Conservation (phyloP, 1,139 yeast genomes). For the Arxiozyma telluris region DNA sequence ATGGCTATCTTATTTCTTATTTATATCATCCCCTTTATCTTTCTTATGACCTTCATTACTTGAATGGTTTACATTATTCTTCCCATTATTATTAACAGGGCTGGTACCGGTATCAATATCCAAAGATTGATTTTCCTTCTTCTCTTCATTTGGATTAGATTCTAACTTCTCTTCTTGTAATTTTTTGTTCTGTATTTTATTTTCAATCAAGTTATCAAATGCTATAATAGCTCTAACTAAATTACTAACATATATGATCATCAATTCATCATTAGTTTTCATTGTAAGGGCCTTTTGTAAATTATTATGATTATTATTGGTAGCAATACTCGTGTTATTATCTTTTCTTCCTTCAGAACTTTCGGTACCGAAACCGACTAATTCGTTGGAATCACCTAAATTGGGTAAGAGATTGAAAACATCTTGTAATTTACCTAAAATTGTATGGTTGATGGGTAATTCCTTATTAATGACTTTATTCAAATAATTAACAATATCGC, state of each 20-base stretch:
- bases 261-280: slow-evolving; percentile 90
- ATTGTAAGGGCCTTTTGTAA: slow-evolving; percentile 76
- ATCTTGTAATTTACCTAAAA: slow-evolving; percentile 87
- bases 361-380: slow-evolving; percentile 7
- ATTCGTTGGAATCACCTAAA: slow-evolving; percentile 33
- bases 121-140: not conserved
- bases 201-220: slow-evolving; percentile 92
- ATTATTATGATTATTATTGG: slow-evolving; percentile 34
- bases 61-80: not conserved
- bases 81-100: not conserved
- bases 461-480: slow-evolving; percentile 62
- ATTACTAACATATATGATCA: slow-evolving; percentile 85
- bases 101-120: slow-evolving; percentile 14
- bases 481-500: slow-evolving; percentile 72
- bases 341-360: not conserved
- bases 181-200: slow-evolving; percentile 76
- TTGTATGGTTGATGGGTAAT: slow-evolving; percentile 82
- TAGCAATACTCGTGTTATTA: slow-evolving; percentile 5
- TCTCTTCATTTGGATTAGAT: slow-evolving; percentile 12
- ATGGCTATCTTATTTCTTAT: not conserved
- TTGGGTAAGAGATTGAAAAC: slow-evolving; percentile 90
- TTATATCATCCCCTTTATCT: slow-evolving; percentile 1
- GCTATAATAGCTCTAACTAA: slow-evolving; percentile 92
- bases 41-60: slow-evolving; percentile 7
- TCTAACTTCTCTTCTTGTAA: slow-evolving; percentile 33